These are phyloP conservation scores for Cyberlindnera maclurae DNA, from an alignment of 805 yeast genomes.

Conservation along the genomic window DNA sequence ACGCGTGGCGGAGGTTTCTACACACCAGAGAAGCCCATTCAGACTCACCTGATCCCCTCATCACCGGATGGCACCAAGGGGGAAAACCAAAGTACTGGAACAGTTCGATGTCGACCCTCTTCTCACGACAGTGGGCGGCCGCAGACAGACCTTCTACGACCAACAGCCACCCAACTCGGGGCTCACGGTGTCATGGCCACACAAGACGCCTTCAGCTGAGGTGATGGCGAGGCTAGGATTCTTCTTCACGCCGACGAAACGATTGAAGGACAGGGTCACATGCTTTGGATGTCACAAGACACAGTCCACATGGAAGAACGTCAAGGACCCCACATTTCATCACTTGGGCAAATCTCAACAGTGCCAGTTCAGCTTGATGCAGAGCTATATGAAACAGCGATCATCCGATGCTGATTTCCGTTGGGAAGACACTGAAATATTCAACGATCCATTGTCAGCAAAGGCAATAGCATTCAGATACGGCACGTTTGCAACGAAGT, in stretches of 20 bases:
- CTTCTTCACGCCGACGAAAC: slow-evolving; percentile 49
- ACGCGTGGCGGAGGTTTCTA: too few relatives aligned
- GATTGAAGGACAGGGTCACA: slow-evolving; percentile 43
- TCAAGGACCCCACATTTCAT: slow-evolving; percentile 41
- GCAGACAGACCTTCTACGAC: slow-evolving; percentile 13
- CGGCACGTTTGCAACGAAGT: slow-evolving; percentile 34
- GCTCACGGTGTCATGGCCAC: slow-evolving; percentile 19
- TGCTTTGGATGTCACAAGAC: slow-evolving; percentile 52
- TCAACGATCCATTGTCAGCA: slow-evolving; percentile 29
- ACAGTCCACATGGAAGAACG: slow-evolving; percentile 51
- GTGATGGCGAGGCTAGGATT: slow-evolving; percentile 57
- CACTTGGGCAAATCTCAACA: slow-evolving; percentile 31
- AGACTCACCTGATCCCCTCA: too few relatives aligned
- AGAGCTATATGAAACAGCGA: slow-evolving; percentile 17
- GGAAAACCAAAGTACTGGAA: background rate
- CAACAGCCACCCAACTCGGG: slow-evolving; percentile 10
- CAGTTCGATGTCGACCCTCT: background rate
- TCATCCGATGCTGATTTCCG: slow-evolving; percentile 14
- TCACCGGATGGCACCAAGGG: background rate
- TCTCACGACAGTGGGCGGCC: background rate
- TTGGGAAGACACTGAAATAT: slow-evolving; percentile 15
- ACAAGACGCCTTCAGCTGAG: slow-evolving; percentile 23
- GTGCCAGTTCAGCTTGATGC: slow-evolving; percentile 28
- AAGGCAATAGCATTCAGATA: slow-evolving; percentile 29
- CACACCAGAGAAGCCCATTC: too few relatives aligned